Percentiles rank a stretch among this genome's conserved stretches.
These are phyloP conservation scores for Yamadazyma endophytica DNA, from an alignment of 805 yeast genomes.

Conservation along the genomic window DNA sequence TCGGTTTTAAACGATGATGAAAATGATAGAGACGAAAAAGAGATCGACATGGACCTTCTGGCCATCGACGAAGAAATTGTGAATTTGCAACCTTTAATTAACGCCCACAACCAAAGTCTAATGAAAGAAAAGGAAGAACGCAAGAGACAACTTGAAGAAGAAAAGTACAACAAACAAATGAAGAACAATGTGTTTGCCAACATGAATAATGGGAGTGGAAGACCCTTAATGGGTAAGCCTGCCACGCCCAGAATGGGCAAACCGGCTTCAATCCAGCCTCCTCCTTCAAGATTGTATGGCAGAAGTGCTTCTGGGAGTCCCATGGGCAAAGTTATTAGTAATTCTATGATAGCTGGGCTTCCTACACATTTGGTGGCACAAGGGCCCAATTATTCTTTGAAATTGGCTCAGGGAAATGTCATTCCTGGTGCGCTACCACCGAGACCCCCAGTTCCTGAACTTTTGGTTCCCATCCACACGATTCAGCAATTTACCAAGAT, in stretches of 20 bases:
- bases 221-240: slow-evolving; percentile 32
- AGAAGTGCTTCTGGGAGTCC: slow-evolving; percentile 17
- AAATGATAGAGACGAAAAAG: slow-evolving; percentile 8
- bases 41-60: slow-evolving; percentile 23
- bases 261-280: slow-evolving; percentile 44
- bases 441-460: slow-evolving; percentile 32
- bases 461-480: slow-evolving; percentile 10
- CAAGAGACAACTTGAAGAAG: slow-evolving; percentile 16
- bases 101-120: slow-evolving; percentile 29
- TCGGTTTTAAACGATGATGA: slow-evolving; percentile 9
- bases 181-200: too few relatives aligned
- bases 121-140: slow-evolving; percentile 19
- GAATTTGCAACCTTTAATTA: slow-evolving; percentile 34
- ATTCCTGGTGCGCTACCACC: slow-evolving; percentile 12
- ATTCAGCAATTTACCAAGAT: slow-evolving; percentile 5
- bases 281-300: slow-evolving; percentile 34
- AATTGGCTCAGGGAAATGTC: slow-evolving; percentile 15
- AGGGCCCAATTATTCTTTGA: slow-evolving; percentile 14
- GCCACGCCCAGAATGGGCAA: slow-evolving; percentile 40
- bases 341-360: slow-evolving; percentile 12
- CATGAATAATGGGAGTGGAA: slow-evolving; percentile 11
- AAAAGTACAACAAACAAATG: slow-evolving; percentile 13
- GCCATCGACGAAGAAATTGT: slow-evolving; percentile 39
- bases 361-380: slow-evolving; percentile 18
- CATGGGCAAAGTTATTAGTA: too few relatives aligned